Percentiles rank a stretch among this genome's conserved stretches.
Evolutionary conservation across 2,329 filamentous ascomycete species (phyloP).

Genomic region (Hawksworthiomyces lignivorus): DNA sequence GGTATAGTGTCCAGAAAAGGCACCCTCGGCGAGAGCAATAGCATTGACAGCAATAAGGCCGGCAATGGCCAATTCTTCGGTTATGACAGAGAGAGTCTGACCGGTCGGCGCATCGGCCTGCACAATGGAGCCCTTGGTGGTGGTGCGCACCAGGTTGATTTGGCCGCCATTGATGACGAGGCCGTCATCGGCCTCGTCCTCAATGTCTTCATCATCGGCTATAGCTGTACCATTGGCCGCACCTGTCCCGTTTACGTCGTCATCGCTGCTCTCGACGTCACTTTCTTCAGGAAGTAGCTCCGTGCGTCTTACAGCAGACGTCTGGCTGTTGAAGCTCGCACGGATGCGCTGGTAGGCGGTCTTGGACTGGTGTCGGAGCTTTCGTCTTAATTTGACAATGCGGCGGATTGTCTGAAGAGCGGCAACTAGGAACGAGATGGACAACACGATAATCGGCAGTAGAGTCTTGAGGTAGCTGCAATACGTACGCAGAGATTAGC

Average conservation of each 20-base stretch:
- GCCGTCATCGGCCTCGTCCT: constrained; percentile 48
- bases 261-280: constrained; percentile 34
- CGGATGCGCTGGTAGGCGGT: constrained; percentile 10
- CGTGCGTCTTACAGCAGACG: constrained; percentile 35
- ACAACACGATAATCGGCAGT: constrained; percentile 66
- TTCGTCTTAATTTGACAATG: constrained; percentile 42
- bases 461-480: constrained; percentile 70
- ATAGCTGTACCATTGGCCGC: constrained; percentile 47
- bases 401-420: constrained; percentile 48
- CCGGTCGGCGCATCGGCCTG: constrained; percentile 69
- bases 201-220: constrained; percentile 46
- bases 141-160: constrained; percentile 51
- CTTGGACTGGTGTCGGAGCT: not conserved
- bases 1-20: constrained; percentile 43
- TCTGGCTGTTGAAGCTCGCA: constrained; percentile 7
- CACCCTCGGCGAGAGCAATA: constrained; percentile 51
- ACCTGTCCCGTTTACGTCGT: constrained; percentile 44
- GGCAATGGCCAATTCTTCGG: constrained; percentile 70
- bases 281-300: constrained; percentile 37
- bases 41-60: constrained; percentile 65
- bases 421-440: constrained; percentile 62
- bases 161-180: constrained; percentile 51
- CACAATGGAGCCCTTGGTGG: constrained; percentile 56
- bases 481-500: constrained; percentile 1
- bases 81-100: constrained; percentile 58